Conservation (phyloP, 345 rosid species). For the Corchorus capsularis region DNA sequence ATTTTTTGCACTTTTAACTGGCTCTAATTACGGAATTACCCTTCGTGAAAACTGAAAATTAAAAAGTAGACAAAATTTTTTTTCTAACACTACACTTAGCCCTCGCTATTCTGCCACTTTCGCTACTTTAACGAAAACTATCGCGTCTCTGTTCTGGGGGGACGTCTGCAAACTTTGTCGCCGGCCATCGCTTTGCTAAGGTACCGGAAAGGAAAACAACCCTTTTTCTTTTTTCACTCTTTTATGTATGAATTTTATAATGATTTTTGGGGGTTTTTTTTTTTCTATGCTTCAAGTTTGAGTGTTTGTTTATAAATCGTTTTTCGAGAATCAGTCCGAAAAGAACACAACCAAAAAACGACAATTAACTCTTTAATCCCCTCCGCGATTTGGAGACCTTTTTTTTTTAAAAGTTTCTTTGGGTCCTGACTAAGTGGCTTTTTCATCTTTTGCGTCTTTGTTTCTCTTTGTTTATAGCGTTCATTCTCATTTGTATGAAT, state of each 20-base stretch:
- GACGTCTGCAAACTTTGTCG: not conserved
- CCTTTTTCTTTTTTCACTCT: not conserved
- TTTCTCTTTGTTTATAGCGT: not conserved
- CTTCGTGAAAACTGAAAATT: not conserved
- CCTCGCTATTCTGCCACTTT: not conserved
- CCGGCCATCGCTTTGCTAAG: not conserved
- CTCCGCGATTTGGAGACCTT: not conserved
- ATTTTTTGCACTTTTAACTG: not conserved
- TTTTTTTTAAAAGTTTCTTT: not conserved
- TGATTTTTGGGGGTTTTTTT: not conserved
- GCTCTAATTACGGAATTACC: not conserved
- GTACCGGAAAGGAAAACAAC: not conserved
- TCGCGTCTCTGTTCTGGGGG: not conserved
- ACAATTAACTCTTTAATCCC: not conserved
- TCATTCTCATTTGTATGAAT: not conserved
- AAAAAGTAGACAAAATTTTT: not conserved
- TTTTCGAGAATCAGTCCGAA: not conserved
- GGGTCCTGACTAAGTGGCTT: not conserved
- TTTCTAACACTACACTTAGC: not conserved
- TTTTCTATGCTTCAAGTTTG: not conserved
- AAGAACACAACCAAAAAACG: not conserved
- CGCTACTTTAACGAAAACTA: not conserved
- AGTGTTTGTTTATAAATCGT: not conserved
- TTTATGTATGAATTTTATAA: not conserved
- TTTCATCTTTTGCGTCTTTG: not conserved